Conservation (phyloP, 2,329 filamentous ascomycete species). For the Whalleya microplaca region DNA sequence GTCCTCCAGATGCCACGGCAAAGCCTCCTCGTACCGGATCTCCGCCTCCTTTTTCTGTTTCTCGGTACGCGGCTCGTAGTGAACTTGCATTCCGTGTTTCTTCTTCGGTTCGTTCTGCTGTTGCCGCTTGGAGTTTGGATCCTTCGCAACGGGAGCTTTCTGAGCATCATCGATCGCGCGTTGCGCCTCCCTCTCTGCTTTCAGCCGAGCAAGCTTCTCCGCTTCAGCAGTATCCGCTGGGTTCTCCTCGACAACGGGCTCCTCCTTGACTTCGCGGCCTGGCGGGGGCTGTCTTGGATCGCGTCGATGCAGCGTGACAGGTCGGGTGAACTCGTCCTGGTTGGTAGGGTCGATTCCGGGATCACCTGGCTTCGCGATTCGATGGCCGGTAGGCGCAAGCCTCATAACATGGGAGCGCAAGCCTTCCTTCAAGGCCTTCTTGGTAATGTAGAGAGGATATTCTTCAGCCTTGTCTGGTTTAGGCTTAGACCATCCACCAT, state of each 20-base stretch:
- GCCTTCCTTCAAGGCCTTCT: conserved; percentile 76
- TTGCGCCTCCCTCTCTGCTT: conserved; percentile 82
- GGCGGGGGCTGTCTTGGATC: conserved; percentile 75
- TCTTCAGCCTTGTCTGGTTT: conserved; percentile 45
- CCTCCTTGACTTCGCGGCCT: conserved; percentile 65
- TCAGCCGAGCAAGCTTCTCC: conserved; percentile 68
- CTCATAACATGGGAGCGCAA: conserved; percentile 88
- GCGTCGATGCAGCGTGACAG: conserved; percentile 85
- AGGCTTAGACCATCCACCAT: conserved; percentile 63
- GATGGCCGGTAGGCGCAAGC: conserved; percentile 62
- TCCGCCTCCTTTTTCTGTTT: conserved; percentile 76
- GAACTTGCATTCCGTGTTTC: conserved; percentile 79
- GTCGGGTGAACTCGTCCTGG: conserved; percentile 81
- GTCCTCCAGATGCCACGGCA: conserved; percentile 97
- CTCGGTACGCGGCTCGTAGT: conserved; percentile 76
- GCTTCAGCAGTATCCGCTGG: conserved; percentile 60
- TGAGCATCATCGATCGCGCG: conserved; percentile 86
- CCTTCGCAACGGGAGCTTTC: conserved; percentile 81
- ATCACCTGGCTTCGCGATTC: conserved; percentile 49
- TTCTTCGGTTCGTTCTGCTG: conserved; percentile 71
- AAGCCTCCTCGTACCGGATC: conserved; percentile 88
- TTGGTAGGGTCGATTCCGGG: conserved; percentile 67
- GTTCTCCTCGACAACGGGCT: conserved; percentile 47
- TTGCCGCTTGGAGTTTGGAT: conserved; percentile 51
- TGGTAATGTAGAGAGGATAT: conserved; percentile 80